phyloP scores from a whole-genome alignment of 73 alveolate genomes.

The Blepharisma japonicum region DNA sequence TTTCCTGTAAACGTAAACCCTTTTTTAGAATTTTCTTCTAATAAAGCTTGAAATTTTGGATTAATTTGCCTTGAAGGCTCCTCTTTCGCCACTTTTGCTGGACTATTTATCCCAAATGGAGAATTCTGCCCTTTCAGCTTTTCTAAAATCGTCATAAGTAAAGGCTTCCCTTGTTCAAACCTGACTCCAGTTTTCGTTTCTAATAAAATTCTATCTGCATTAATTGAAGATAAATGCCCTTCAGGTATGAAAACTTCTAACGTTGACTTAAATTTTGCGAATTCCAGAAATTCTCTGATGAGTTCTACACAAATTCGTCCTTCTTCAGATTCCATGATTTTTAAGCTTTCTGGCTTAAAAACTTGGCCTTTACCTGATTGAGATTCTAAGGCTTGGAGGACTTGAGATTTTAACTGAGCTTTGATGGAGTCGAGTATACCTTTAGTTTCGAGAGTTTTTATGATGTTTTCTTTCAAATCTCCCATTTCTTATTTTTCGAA shows the following conservation, averaged over 20 bases:
- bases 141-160: no score
- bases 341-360: neutral
- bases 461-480: neutral
- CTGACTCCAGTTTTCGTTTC: neutral
- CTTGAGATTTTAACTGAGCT: neutral
- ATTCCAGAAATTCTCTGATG: slow-evolving; percentile 3
- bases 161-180: neutral
- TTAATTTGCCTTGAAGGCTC: no score
- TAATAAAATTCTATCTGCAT: neutral
- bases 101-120: no score
- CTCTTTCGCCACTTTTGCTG: no score
- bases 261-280: neutral
- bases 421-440: neutral
- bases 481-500: neutral
- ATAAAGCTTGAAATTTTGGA: no score
- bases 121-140: no score
- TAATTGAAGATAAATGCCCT: neutral
- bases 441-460: neutral
- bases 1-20: no score
- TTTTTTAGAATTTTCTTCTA: no score
- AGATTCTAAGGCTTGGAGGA: neutral
- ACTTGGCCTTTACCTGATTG: neutral
- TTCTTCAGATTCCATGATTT: slow-evolving; percentile 1
- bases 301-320: slow-evolving; percentile 7
- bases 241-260: neutral